Percentiles rank a stretch among this genome's conserved stretches.
Conservation (phyloP, 1,284 basidiomycete species). For the Exobasidium cylindrosporum region DNA sequence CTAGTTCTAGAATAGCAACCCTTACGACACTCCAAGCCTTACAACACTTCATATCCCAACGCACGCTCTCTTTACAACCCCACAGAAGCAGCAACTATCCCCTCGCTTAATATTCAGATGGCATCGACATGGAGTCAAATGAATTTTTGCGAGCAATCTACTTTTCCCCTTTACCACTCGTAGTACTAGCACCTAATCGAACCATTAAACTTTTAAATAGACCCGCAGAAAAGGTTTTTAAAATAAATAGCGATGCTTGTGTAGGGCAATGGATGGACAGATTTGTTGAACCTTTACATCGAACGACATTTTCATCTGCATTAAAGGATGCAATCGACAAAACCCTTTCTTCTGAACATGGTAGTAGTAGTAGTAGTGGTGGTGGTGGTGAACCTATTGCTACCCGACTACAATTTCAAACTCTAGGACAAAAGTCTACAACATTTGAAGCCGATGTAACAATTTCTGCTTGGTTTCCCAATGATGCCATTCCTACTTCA, state of each 20-base stretch:
- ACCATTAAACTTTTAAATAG: conserved; percentile 43
- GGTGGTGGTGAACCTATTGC: background rate
- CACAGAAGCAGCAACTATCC: no score
- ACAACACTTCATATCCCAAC: no score
- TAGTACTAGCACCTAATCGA: conserved; percentile 39
- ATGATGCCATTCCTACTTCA: background rate
- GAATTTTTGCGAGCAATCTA: conserved; percentile 45
- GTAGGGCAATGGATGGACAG: background rate
- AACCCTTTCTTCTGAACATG: background rate
- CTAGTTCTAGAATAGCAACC: no score
- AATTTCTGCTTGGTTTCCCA: background rate
- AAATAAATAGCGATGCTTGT: background rate
- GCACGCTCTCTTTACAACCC: no score
- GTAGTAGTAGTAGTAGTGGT: no score
- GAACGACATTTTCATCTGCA: background rate
- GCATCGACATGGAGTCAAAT: conserved; percentile 24
- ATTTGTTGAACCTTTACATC: background rate
- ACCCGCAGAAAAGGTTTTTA: conserved; percentile 29
- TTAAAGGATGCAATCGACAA: background rate
- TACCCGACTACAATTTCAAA: background rate
- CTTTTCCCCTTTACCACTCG: conserved; percentile 41
- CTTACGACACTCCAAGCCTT: no score
- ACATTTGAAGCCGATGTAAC: background rate
- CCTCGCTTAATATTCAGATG: no score
- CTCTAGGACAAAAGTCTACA: background rate